These are phyloP conservation scores for Candida pseudoviswanathii DNA, from an alignment of 1,139 yeast species.

Conservation along the genomic window DNA sequence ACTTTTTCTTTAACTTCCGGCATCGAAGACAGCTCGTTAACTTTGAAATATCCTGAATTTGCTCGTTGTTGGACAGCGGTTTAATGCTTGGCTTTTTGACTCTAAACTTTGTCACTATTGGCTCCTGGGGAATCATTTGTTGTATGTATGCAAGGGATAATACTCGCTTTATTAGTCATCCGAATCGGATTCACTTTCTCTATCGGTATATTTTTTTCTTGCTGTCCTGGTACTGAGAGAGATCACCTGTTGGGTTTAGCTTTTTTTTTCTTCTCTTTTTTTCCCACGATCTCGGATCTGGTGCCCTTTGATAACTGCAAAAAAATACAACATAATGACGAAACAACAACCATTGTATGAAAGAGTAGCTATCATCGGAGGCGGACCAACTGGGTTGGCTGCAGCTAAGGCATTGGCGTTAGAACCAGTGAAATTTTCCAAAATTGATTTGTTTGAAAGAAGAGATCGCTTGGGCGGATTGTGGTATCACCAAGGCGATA, in stretches of 20 bases:
- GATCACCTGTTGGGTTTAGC: no score
- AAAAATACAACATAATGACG: no score
- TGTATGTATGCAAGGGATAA: not conserved
- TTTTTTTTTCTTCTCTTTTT: no score
- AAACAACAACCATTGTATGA: no score
- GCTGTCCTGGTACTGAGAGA: no score
- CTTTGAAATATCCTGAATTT: conserved; percentile 6
- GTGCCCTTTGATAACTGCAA: no score
- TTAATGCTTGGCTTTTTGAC: conserved; percentile 6
- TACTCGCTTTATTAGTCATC: not conserved
- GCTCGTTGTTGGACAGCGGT: not conserved
- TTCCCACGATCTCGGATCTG: no score
- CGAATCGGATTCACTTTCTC: no score
- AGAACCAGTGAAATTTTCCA: conserved; percentile 24
- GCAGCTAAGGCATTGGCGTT: conserved; percentile 39
- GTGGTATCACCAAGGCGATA: conserved; percentile 39
- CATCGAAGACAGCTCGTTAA: conserved; percentile 20
- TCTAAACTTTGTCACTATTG: conserved; percentile 10
- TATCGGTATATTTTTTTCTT: no score
- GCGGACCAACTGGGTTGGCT: conserved; percentile 55
- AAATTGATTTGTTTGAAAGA: conserved; percentile 32
- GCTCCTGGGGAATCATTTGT: conserved; percentile 1
- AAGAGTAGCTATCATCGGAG: conserved; percentile 49
- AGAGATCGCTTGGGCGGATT: conserved; percentile 33
- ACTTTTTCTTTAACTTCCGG: conserved; percentile 49